phyloP scores from a whole-genome alignment of 805 yeast species.

The Hanseniaspora lachancei region DNA sequence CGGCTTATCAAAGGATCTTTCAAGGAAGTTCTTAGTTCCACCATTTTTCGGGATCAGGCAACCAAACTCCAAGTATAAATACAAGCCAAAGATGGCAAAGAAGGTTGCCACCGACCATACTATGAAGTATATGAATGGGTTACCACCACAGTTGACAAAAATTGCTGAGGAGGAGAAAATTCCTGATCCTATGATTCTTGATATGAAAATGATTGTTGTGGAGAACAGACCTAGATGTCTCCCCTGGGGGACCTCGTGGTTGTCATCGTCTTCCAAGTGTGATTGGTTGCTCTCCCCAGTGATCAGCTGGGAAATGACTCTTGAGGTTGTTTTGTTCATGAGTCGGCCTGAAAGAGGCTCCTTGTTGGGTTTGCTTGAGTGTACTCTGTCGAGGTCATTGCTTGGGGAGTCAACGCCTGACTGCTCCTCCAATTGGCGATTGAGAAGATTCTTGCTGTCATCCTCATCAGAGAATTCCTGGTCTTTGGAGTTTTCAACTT shows the following conservation, averaged over 20 bases:
- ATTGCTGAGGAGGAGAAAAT: constrained; percentile 62
- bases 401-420: too few relatives aligned
- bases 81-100: constrained; percentile 54
- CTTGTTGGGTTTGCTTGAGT: neutral
- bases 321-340: constrained; percentile 1
- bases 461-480: neutral
- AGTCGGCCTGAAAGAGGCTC: neutral
- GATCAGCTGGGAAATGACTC: constrained; percentile 8
- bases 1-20: constrained; percentile 52
- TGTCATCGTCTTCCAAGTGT: constrained; percentile 11
- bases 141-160: constrained; percentile 55
- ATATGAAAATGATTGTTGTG: constrained; percentile 48
- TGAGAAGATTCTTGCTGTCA: neutral
- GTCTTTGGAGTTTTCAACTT: constrained; percentile 4
- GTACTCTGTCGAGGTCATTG: neutral
- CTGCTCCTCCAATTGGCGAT: neutral
- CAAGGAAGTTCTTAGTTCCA: constrained; percentile 61
- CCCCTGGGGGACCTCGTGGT: constrained; percentile 46
- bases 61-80: constrained; percentile 56
- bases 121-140: constrained; percentile 43
- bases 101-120: constrained; percentile 54
- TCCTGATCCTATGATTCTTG: constrained; percentile 66
- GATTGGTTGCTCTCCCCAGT: constrained; percentile 3
- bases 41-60: constrained; percentile 61
- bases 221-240: constrained; percentile 60